A percentile compares a stretch with the other conserved stretches of the same genome.
Evolutionary conservation across 164 flowering plant genomes (phyloP).

Genomic region (Kingdonia uniflora): DNA sequence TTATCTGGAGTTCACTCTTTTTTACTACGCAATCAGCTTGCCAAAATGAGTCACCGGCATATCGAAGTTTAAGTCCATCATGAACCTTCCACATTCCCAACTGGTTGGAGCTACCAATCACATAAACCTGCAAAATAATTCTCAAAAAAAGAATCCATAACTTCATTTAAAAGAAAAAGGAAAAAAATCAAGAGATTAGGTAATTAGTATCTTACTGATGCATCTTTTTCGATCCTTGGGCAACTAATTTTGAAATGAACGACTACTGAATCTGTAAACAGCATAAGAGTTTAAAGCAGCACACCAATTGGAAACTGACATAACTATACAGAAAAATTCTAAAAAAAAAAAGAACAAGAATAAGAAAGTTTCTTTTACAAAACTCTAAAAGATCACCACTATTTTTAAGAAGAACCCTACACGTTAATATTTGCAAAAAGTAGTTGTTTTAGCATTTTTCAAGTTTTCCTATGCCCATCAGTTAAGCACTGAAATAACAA

Average conservation of each 20-base stretch:
- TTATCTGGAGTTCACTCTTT: constrained; percentile 60
- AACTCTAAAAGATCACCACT: background rate
- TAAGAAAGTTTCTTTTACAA: background rate
- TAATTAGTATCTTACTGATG: constrained; percentile 40
- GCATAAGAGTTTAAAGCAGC: constrained; percentile 6
- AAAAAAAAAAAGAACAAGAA: constrained; percentile 9
- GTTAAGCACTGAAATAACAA: too few relatives aligned
- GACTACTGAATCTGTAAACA: constrained; percentile 44
- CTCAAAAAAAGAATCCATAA: background rate
- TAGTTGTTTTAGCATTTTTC: background rate
- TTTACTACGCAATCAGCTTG: constrained; percentile 50
- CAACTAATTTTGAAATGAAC: constrained; percentile 82
- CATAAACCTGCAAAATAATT: constrained; percentile 48
- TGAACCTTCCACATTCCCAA: constrained; percentile 78
- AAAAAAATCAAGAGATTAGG: background rate
- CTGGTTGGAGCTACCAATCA: constrained; percentile 51
- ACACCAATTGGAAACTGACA: background rate
- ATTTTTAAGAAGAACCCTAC: too few relatives aligned
- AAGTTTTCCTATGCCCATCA: too few relatives aligned
- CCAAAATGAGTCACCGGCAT: constrained; percentile 76
- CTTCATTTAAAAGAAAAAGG: background rate
- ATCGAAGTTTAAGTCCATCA: constrained; percentile 59
- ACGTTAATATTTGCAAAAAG: too few relatives aligned
- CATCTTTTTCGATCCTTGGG: constrained; percentile 53
- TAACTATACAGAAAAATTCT: background rate